Base-by-base conservation (phyloP, 2,329 filamentous ascomycete species). In the Monilinia polystroma region DNA sequence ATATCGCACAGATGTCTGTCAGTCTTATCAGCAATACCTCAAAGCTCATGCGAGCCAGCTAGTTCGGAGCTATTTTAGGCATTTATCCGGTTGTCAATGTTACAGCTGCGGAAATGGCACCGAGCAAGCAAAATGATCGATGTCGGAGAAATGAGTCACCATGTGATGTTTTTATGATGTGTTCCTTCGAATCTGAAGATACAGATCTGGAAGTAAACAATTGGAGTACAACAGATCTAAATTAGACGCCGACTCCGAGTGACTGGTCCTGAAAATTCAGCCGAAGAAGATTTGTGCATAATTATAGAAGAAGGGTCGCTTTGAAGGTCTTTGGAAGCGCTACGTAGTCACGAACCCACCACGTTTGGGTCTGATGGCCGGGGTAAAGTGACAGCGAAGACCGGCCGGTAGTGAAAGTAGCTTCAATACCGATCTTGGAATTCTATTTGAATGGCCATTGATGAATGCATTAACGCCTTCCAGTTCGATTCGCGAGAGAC, bases 321-420 rank as follows among this genome's bases (percentile, higher is more conserved):
- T 60, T 60, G 20, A n/a, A 23, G 58, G 58, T 60, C 58, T 51
- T 32, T 49, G 47, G 32, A 62, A 62, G 58, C 58, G 58, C 58
- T 62, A 38, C 29, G 32, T 62, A 26, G 45, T 62, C 58, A 62
- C 58, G 58, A 62, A 45, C 29, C 35, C 32, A 62, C n/a, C 35
- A 62, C 14, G 35, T 60, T 41, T 11, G 45, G 47, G 45, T 62
- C 58, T 62, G 29, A 38, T 51, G 20, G 58, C 45, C 32, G 45
- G 58, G 58, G 29, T 60, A 60, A 38, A 60, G n/a, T 60, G 57
- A 49, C 57, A 49, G 29, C 57, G 26, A 60, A 60, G 26, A 60
- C 57, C 26, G 29, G 49, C 18, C 26, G 26, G 57, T 35, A 59
- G 57, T 59, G 14, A 59, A 20, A 49, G 43, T 49, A 20, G 43